Percentiles rank a stretch among this genome's conserved stretches.
phyloP scores from a whole-genome alignment of 2,329 filamentous ascomycete species.

The Hymenotorrendiella dingleyae region DNA sequence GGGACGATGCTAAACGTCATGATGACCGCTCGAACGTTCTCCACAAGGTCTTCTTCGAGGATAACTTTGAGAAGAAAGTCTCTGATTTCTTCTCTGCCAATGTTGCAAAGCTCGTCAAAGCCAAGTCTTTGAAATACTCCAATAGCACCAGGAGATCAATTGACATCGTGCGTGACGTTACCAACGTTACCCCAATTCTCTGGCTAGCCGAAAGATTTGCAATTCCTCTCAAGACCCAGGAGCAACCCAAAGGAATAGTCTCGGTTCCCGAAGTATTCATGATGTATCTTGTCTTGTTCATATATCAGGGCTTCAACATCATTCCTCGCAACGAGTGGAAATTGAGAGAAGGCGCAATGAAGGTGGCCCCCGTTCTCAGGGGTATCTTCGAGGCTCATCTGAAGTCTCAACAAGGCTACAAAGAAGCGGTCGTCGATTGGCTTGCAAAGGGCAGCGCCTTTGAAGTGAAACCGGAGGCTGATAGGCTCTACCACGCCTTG shows the following conservation, averaged over 20 bases:
- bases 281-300: conserved; percentile 39
- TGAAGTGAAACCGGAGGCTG: conserved; percentile 43
- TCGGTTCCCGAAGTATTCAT: conserved; percentile 41
- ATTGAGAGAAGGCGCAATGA: conserved; percentile 38
- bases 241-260: conserved; percentile 51
- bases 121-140: conserved; percentile 41
- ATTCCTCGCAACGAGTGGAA: conserved; percentile 43
- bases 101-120: conserved; percentile 38
- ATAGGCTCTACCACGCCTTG: conserved; percentile 45
- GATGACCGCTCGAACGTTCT: conserved; percentile 36
- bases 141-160: conserved; percentile 38
- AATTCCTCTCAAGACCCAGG: conserved; percentile 55
- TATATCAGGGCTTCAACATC: conserved; percentile 50
- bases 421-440: conserved; percentile 39
- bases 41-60: conserved; percentile 40
- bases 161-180: conserved; percentile 44
- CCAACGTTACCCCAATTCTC: conserved; percentile 56
- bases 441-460: conserved; percentile 42
- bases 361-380: conserved; percentile 34
- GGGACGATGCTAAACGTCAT: conserved; percentile 37
- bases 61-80: conserved; percentile 38
- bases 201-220: conserved; percentile 44
- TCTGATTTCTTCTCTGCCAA: conserved; percentile 39
- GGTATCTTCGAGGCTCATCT: conserved; percentile 39
- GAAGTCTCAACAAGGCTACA: conserved; percentile 38